Percentiles rank a stretch among this genome's conserved stretches.
Evolutionary conservation across 441 rosid species (phyloP).

Genomic region (Brassica balearica): DNA sequence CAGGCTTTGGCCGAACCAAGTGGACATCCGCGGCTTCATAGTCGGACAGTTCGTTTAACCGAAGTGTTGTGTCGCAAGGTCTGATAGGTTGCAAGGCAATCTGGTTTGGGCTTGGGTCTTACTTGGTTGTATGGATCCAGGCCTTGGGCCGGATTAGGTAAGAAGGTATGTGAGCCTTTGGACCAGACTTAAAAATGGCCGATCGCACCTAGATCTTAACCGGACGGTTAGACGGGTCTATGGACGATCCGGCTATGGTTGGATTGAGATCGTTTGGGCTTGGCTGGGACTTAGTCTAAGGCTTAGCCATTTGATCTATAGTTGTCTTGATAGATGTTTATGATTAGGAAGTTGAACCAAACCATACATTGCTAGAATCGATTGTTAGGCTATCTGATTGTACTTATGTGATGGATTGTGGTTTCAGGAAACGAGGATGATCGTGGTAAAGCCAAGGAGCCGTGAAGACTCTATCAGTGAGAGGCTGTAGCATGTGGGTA

Average conservation of each 20-base stretch:
- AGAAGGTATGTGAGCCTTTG: no score
- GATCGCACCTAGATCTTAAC: no score
- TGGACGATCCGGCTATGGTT: no score
- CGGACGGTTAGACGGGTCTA: no score
- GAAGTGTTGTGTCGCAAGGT: no score
- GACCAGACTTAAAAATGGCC: no score
- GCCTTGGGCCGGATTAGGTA: neutral
- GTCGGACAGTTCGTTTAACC: neutral
- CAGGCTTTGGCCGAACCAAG: no score
- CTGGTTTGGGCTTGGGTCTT: neutral
- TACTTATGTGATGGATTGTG: neutral
- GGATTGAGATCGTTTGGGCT: no score
- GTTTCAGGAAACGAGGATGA: neutral
- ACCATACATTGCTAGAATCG: neutral
- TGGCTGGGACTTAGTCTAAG: neutral
- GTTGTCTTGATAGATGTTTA: neutral
- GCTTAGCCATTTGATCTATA: neutral
- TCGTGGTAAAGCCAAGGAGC: neutral
- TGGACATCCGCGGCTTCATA: no score
- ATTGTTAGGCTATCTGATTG: neutral
- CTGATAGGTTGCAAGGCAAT: neutral
- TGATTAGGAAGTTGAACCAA: neutral
- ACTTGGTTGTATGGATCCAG: neutral
- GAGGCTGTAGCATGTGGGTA: no score
- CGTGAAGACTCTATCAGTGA: no score